Evolutionary conservation across 2,329 filamentous ascomycete species (phyloP).

Genomic region (Xylariales sp.): DNA sequence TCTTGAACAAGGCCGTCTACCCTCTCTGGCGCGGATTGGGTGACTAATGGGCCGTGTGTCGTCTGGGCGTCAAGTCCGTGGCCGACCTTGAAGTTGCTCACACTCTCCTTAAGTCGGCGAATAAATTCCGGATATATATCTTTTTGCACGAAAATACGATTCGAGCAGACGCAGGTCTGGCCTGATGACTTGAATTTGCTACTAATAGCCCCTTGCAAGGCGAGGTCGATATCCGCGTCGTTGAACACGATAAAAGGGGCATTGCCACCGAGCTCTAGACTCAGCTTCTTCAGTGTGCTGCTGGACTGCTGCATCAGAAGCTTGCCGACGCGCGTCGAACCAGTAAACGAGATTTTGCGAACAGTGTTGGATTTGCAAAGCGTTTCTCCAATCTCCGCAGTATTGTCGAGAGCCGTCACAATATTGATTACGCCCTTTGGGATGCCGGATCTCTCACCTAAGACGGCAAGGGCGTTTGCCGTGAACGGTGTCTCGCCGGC

Average conservation of each 20-base stretch:
- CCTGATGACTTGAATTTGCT: slow-evolving; percentile 79
- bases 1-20: no score
- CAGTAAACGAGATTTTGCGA: slow-evolving; percentile 65
- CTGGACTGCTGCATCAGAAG: slow-evolving; percentile 76
- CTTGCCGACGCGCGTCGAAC: slow-evolving; percentile 61
- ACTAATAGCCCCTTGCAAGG: slow-evolving; percentile 71
- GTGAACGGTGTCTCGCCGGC: slow-evolving; percentile 52
- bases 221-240: slow-evolving; percentile 73
- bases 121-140: slow-evolving; percentile 59
- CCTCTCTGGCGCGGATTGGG: no score
- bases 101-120: no score
- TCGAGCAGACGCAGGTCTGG: slow-evolving; percentile 74
- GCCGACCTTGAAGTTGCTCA: no score
- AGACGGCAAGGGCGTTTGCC: no score
- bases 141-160: slow-evolving; percentile 65
- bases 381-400: no score
- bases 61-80: no score
- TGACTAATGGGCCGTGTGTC: no score
- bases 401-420: no score
- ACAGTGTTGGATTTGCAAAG: no score
- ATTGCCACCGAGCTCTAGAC: slow-evolving; percentile 80
- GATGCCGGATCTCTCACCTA: no score
- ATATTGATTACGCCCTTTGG: no score
- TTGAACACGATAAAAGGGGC: slow-evolving; percentile 83
- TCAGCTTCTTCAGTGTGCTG: slow-evolving; percentile 71